Evolutionary conservation across 305 asterid genomes (phyloP).

Genomic region (Andrographis paniculata): DNA sequence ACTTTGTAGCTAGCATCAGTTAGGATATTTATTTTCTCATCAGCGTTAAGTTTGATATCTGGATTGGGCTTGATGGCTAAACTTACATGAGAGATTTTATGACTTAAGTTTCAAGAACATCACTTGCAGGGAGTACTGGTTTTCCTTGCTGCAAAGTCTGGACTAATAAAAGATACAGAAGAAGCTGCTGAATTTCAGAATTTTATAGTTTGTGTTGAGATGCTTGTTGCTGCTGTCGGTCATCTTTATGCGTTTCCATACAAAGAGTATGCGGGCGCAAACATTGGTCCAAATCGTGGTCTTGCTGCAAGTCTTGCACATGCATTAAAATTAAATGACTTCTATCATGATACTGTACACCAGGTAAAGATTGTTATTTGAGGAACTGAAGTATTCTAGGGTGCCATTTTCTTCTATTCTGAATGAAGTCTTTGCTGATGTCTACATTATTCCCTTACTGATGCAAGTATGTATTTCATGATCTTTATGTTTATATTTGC

Average conservation of each 20-base stretch:
- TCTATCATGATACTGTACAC: conserved; percentile 94
- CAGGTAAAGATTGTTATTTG: conserved; percentile 43
- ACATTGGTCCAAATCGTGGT: conserved; percentile 62
- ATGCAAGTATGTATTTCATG: conserved; percentile 10
- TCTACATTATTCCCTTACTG: too few relatives aligned
- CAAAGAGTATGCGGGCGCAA: conserved; percentile 96
- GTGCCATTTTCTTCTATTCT: neutral
- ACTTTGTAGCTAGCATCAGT: neutral
- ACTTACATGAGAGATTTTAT: conserved; percentile 7
- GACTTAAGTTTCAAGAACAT: neutral
- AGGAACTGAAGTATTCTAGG: neutral
- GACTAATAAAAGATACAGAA: conserved; percentile 57
- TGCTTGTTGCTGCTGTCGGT: conserved; percentile 92
- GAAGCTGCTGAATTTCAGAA: conserved; percentile 94
- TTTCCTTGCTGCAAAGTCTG: conserved; percentile 89
- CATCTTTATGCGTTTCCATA: conserved; percentile 94
- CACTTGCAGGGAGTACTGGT: conserved; percentile 81
- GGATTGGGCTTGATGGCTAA: conserved; percentile 9
- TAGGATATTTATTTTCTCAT: neutral
- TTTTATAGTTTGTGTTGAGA: conserved; percentile 86
- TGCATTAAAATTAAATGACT: conserved; percentile 78
- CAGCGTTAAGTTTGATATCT: conserved; percentile 9
- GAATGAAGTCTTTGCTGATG: neutral
- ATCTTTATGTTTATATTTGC: conserved; percentile 9
- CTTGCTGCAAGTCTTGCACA: conserved; percentile 79